These are phyloP conservation scores for Fomitopsis betulina DNA, from an alignment of 1,284 basidiomycete species.

Conservation along the genomic window DNA sequence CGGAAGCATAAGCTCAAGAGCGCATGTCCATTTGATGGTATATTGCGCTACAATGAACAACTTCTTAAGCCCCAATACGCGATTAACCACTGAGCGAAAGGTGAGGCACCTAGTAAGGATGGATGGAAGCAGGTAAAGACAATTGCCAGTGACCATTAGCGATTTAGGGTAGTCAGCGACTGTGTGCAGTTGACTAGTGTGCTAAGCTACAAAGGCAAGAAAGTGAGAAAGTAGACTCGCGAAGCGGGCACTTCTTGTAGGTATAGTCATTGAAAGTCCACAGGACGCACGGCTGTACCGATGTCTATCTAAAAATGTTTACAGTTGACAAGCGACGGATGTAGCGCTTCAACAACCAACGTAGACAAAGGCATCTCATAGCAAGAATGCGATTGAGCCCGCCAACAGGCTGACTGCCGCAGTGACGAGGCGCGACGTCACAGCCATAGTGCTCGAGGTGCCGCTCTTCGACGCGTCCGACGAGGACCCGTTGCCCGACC, in stretches of 20 bases:
- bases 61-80: not conserved
- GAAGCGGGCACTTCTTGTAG: not conserved
- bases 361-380: not conserved
- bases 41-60: not conserved
- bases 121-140: not conserved
- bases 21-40: not conserved
- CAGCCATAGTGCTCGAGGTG: not conserved
- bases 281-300: not conserved
- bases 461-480: not conserved
- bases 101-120: not conserved
- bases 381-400: not conserved
- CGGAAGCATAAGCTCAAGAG: too few relatives aligned
- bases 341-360: too few relatives aligned
- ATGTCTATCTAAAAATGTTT: not conserved
- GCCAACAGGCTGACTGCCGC: slow-evolving; percentile 21
- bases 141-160: not conserved
- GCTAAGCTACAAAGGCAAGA: not conserved
- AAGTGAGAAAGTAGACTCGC: not conserved
- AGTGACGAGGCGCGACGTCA: not conserved
- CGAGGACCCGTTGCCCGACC: not conserved
- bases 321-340: not conserved
- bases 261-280: not conserved
- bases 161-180: not conserved
- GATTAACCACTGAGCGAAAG: not conserved
- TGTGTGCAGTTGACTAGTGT: not conserved